Conservation (phyloP, 1,284 basidiomycete species). For the Takashimella koratensis region DNA sequence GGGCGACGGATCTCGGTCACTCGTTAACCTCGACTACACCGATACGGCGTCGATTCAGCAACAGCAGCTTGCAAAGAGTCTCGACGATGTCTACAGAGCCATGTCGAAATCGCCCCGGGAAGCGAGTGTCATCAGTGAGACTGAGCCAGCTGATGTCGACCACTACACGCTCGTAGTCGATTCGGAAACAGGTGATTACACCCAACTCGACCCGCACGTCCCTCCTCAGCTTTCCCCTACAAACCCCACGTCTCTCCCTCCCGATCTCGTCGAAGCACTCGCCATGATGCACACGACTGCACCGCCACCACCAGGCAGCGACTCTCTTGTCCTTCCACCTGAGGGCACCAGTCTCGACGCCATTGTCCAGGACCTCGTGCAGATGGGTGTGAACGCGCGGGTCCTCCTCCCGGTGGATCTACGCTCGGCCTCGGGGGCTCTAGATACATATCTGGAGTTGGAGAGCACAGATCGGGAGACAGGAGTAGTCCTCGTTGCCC, state of each 20-base stretch:
- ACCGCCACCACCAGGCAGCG: slow-evolving; percentile 24
- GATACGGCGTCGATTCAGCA: background rate
- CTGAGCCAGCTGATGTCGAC: slow-evolving; percentile 7
- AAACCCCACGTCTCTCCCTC: background rate
- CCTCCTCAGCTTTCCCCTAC: background rate
- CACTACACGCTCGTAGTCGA: slow-evolving; percentile 28
- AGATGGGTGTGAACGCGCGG: slow-evolving; percentile 14
- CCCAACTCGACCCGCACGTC: background rate
- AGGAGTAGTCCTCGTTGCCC: slow-evolving; percentile 18
- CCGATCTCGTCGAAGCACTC: slow-evolving; percentile 18
- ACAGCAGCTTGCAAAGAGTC: background rate
- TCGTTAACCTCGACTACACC: slow-evolving; percentile 32
- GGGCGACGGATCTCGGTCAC: slow-evolving; percentile 2
- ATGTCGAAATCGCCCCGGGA: background rate
- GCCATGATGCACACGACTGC: slow-evolving; percentile 26
- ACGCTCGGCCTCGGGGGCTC: slow-evolving; percentile 5
- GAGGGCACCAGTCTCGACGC: slow-evolving; percentile 18
- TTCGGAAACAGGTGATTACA: slow-evolving; percentile 12
- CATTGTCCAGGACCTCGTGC: slow-evolving; percentile 14
- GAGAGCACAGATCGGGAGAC: background rate
- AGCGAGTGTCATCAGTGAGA: background rate
- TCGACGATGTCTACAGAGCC: background rate
- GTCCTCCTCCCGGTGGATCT: slow-evolving; percentile 25
- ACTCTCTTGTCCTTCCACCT: slow-evolving; percentile 26
- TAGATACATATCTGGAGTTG: slow-evolving; percentile 1